Base-by-base conservation (phyloP, 306 rosid species). In the Vicia villosa region DNA sequence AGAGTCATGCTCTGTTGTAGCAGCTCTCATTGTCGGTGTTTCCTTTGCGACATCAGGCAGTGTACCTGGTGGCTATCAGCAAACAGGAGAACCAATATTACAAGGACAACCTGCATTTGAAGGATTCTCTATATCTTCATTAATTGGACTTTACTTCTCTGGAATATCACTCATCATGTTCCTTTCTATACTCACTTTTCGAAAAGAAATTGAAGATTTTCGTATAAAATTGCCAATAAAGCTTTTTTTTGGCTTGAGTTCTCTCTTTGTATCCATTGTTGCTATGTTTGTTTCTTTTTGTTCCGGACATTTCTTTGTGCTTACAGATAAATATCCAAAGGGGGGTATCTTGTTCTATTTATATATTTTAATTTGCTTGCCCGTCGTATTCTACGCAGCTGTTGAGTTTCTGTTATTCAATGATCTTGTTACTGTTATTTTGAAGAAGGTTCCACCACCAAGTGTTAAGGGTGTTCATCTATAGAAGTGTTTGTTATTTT, bases 151-250 rank as follows among this genome's bases (percentile, higher is more conserved):
- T 0, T 84, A 83, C 63, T 84, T 75, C 76, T 90, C 95, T 0
- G 79, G 83, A 6, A 80, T 81, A 0, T 59, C 87, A 3, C 34
- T 88, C 16, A 61, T 88, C 1, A 84, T 84, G 81, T 90, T 90
- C 57, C 87, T 87, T 0, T 36, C 52, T 46, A 46, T 46, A 15
- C 52, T 45, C 51, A n/a, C 51, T 45, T 46, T 21, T 15, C 21
- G 21, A 6, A 78, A 77, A 68, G 76, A 74, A 57, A 77, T 68
- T 0, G 79, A 37, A 26, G 88, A 86, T 41, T 90, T 90, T 12
- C 66, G 47, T 0, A 30, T 1, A 13, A 65, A 22, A 21, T 67
- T 87, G 77, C 89, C 89, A 0, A 3, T 32, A 2, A 85, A 79
- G 75, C 83, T 90, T 16, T 32, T 84, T 10, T 0, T 76, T 1